Conservation (phyloP, 345 rosid genomes). For the Pistacia integerrima region DNA sequence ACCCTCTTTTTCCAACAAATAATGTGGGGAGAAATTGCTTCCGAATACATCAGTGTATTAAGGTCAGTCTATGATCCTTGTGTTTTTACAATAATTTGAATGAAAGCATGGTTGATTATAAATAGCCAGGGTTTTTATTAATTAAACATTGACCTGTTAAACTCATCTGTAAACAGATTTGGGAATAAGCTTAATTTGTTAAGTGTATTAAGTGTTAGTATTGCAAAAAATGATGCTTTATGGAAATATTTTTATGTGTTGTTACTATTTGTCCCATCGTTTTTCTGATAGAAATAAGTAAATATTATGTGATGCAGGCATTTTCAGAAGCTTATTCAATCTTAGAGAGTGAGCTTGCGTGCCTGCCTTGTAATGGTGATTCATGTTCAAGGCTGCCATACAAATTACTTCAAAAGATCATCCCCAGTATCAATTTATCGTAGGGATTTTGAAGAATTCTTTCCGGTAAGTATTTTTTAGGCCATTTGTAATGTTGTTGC, state of each 20-base stretch:
- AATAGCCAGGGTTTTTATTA: neutral
- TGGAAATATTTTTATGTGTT: neutral
- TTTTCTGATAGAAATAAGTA: constrained; percentile 7
- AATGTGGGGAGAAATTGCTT: constrained; percentile 98
- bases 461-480: constrained; percentile 18
- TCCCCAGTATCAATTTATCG: constrained; percentile 58
- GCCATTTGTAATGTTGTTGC: neutral
- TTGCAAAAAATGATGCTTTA: neutral
- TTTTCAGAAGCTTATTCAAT: constrained; percentile 90
- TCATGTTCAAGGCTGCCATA: constrained; percentile 40
- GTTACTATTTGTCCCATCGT: constrained; percentile 12
- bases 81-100: constrained; percentile 13
- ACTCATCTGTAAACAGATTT: neutral
- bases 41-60: constrained; percentile 96
- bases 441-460: constrained; percentile 16
- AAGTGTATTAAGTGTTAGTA: neutral
- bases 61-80: constrained; percentile 47
- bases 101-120: constrained; percentile 7
- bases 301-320: constrained; percentile 58
- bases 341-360: constrained; percentile 73
- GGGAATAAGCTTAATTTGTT: neutral
- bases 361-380: constrained; percentile 47
- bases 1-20: constrained; percentile 90
- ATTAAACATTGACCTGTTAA: constrained; percentile 1
- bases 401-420: constrained; percentile 72